Evolutionary conservation across 306 rosid species (phyloP), one percentile per base, ranked within the genome.

Genomic region (Medicago arabica): DNA sequence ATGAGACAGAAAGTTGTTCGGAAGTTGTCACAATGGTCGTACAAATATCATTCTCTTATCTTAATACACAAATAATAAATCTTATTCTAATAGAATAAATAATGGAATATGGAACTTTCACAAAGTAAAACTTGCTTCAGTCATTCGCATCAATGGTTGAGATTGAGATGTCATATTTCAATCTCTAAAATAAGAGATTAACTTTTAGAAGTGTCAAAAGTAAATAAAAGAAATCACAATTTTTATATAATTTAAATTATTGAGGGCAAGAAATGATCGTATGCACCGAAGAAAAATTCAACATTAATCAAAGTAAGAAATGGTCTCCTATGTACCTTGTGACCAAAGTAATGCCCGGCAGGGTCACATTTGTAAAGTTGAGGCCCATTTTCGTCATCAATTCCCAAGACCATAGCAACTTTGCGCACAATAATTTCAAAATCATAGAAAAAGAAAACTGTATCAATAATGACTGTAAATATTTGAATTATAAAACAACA

Each of bases 341-440:
- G 99, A 79, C 99, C 99, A 76, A 92, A 96, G 88, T 89, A 92
- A 83, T 96, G 99, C 69, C 99, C 99, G 50, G 99, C 99, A 25
- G 99, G 99, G 65, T 96, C 99, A 74, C 99, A 96, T 83, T 96
- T 96, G 76, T 78, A 96, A 65, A 96, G 96, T 47, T 79, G 93
- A 74, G 99, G 90, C 49, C 99, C 99, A 21, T 34, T 65, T 83
- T 96, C 99, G 12, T 92, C 98, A 39, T 96, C 99, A 82, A 96
- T 89, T 67, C 96, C 94, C 92, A 96, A 87, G 73, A 96, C 87
- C 99, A 96, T 96, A 23, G 98, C 93, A 80, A 96, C 99, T 96
- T 81, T 77, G 69, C 41, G 63, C 74, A 58, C 54, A 78, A 71
- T 54, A 74, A 76, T 82, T 73, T 60, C 21, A 9, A 75, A 72